Conservation (phyloP, 768 basidiomycete genomes). For the Russula earlei region DNA sequence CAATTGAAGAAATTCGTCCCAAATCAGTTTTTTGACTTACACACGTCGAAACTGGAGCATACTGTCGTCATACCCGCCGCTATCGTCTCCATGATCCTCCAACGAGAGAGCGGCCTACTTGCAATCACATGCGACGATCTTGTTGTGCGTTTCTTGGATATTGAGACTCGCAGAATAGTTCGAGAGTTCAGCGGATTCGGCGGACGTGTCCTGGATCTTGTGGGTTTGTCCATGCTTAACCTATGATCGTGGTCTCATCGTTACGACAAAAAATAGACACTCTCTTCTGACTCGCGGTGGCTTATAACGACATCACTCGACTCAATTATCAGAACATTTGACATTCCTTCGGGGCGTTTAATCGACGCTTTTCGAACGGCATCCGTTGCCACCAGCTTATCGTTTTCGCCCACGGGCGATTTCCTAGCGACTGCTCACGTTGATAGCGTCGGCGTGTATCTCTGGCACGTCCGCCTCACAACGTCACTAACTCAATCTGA, state of each 20-base stretch:
- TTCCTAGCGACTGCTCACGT: constrained; percentile 94
- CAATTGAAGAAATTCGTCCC: neutral
- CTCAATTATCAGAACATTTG: constrained; percentile 88
- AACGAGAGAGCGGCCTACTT: constrained; percentile 78
- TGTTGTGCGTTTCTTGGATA: constrained; percentile 76
- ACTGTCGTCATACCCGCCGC: constrained; percentile 60
- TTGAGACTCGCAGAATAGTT: constrained; percentile 81
- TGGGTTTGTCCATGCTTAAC: constrained; percentile 31
- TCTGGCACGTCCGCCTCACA: constrained; percentile 52
- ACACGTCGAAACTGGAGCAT: constrained; percentile 65
- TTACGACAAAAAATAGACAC: constrained; percentile 47
- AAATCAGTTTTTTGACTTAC: constrained; percentile 93
- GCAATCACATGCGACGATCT: constrained; percentile 83
- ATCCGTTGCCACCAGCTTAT: constrained; percentile 79
- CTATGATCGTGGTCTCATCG: neutral
- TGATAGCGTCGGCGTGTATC: constrained; percentile 86
- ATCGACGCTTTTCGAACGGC: constrained; percentile 88
- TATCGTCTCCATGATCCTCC: constrained; percentile 60
- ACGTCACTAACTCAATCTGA: constrained; percentile 4
- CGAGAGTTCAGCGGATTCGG: constrained; percentile 81
- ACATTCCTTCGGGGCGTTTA: constrained; percentile 84
- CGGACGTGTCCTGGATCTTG: constrained; percentile 82
- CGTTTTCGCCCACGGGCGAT: constrained; percentile 92
- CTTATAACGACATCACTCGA: constrained; percentile 82
- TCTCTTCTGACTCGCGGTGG: constrained; percentile 95